phyloP scores from a whole-genome alignment of 2,329 filamentous ascomycete genomes.

The Claviceps sp. region DNA sequence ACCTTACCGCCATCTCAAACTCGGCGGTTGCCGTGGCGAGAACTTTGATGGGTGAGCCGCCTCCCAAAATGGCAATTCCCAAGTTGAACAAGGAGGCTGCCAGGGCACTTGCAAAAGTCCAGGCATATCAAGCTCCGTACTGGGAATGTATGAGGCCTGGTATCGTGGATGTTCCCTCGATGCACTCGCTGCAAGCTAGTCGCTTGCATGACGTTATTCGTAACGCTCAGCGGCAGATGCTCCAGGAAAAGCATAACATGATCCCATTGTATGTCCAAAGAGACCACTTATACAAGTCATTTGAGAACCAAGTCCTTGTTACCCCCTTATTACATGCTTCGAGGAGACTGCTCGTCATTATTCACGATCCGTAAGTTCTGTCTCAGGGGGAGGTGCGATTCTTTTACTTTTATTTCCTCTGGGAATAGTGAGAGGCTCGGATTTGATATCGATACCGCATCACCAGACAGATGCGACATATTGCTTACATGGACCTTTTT shows the following conservation, averaged over 20 bases:
- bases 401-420: too few relatives aligned
- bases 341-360: constrained; percentile 64
- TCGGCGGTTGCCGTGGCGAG: constrained; percentile 84
- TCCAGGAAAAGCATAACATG: constrained; percentile 66
- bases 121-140: constrained; percentile 51
- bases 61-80: constrained; percentile 45
- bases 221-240: constrained; percentile 55
- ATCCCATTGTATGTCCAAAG: constrained; percentile 67
- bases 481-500: constrained; percentile 1
- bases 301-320: constrained; percentile 75
- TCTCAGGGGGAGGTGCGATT: too few relatives aligned
- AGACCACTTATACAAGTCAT: constrained; percentile 58
- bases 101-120: constrained; percentile 43
- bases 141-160: constrained; percentile 81
- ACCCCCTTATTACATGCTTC: constrained; percentile 56
- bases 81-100: constrained; percentile 45
- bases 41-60: constrained; percentile 91
- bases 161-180: constrained; percentile 38
- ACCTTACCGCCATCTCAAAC: constrained; percentile 79
- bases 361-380: constrained; percentile 73
- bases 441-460: too few relatives aligned
- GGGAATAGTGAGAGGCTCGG: too few relatives aligned
- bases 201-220: constrained; percentile 72
- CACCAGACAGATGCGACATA: background rate
- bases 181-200: constrained; percentile 39